Conservation (phyloP, 345 rosid genomes). For the Eucalyptus marginata region DNA sequence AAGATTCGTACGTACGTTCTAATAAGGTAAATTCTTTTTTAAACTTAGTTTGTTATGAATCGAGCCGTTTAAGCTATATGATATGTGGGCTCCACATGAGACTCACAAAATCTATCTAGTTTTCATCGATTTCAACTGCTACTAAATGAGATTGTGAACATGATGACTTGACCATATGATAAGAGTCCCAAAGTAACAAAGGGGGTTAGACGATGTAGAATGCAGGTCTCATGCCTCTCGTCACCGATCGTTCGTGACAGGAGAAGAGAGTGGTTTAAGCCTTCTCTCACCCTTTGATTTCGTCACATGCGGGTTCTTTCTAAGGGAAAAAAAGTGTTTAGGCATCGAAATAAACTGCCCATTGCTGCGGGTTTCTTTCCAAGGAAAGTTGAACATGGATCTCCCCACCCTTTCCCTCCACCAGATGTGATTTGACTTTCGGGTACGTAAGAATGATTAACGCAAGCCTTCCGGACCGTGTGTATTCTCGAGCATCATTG, state of each 20-base stretch:
- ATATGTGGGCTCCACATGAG: background rate
- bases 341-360: background rate
- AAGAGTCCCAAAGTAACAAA: background rate
- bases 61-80: accelerated
- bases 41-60: background rate
- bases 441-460: background rate
- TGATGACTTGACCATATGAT: background rate
- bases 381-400: background rate
- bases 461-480: background rate
- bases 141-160: background rate
- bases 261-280: background rate
- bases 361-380: background rate
- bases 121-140: background rate
- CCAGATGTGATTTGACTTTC: background rate
- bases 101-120: background rate
- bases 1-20: background rate
- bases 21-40: background rate
- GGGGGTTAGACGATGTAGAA: accelerated
- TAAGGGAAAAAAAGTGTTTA: too few species aligned
- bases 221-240: background rate
- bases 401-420: background rate
- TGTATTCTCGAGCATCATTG: background rate
- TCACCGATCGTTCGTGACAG: accelerated
- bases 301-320: background rate
- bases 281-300: too few species aligned